These are phyloP conservation scores for Aspergillus ochraceoroseus DNA, from an alignment of 2,329 filamentous ascomycete species.

Conservation along the genomic window DNA sequence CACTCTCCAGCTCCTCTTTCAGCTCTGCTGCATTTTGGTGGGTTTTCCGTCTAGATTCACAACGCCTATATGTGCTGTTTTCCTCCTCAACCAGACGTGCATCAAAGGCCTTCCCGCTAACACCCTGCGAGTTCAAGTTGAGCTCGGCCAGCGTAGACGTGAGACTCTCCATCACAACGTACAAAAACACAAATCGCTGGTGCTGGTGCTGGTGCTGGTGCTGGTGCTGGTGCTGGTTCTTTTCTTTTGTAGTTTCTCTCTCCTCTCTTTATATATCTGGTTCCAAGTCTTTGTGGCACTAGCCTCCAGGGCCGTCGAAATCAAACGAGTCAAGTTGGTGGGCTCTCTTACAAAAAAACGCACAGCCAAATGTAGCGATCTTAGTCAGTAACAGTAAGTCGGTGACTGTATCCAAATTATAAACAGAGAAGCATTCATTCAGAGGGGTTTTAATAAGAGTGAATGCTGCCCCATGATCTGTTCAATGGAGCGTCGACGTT, in stretches of 20 bases:
- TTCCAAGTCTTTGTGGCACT: too few relatives aligned
- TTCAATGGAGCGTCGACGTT: background rate
- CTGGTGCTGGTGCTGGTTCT: background rate
- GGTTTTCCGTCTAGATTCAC: conserved; percentile 41
- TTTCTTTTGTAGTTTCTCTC: too few relatives aligned
- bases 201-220: background rate
- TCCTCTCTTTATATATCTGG: too few relatives aligned
- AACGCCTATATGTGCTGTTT: conserved; percentile 31
- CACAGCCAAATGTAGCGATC: too few relatives aligned
- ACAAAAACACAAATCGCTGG: background rate
- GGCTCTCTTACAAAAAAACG: too few relatives aligned
- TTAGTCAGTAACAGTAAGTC: too few relatives aligned
- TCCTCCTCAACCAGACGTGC: conserved; percentile 30
- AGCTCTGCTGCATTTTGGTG: conserved; percentile 54
- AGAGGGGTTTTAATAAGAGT: too few relatives aligned
- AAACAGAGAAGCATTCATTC: too few relatives aligned
- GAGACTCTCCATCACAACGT: conserved; percentile 27
- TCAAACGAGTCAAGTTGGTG: too few relatives aligned
- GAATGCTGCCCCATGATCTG: too few relatives aligned
- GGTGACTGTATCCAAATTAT: too few relatives aligned
- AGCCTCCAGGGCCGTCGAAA: too few relatives aligned
- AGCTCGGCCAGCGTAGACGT: conserved; percentile 28
- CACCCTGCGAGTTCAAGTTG: conserved; percentile 22
- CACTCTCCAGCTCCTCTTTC: conserved; percentile 65
- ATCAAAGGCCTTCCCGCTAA: conserved; percentile 28